phyloP scores from a whole-genome alignment of 129 eudicot species.

The Artemisia argyi region DNA sequence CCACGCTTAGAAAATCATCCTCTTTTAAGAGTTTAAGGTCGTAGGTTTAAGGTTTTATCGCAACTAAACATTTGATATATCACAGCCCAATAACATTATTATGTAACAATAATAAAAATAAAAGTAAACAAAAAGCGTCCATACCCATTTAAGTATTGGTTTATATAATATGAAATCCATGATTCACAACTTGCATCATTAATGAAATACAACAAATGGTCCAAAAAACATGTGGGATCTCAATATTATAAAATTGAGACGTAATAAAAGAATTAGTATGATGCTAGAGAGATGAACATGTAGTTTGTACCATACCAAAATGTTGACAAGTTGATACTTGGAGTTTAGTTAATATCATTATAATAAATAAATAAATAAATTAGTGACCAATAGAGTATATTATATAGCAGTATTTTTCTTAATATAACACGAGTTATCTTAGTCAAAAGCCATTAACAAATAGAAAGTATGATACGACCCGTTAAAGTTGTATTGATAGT shows the following conservation, averaged over 20 bases:
- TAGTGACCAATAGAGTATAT: too few species aligned
- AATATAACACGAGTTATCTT: too few species aligned
- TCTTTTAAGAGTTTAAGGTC: slow-evolving; percentile 2
- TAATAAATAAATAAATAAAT: too few species aligned
- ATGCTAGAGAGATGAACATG: too few species aligned
- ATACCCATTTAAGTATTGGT: slow-evolving; percentile 2
- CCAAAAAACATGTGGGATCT: slow-evolving; percentile 25
- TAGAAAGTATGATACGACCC: too few species aligned
- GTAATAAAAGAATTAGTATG: background rate
- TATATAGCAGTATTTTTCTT: too few species aligned
- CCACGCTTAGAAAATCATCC: background rate
- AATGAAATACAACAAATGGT: slow-evolving; percentile 21
- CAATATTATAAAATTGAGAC: background rate
- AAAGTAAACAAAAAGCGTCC: background rate
- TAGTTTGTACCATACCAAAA: background rate
- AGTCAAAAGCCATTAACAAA: too few species aligned
- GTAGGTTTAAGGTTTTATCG: slow-evolving; percentile 10
- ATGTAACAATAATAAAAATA: background rate
- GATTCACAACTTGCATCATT: slow-evolving; percentile 29
- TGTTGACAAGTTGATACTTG: background rate
- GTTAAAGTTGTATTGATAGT: too few species aligned
- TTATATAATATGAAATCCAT: slow-evolving; percentile 10
- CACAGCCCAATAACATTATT: background rate
- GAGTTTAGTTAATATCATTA: background rate
- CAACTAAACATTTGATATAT: background rate